Evolutionary conservation across 192 early-diverging fungal genomes (phyloP).

Genomic region (Coemansia sp.): DNA sequence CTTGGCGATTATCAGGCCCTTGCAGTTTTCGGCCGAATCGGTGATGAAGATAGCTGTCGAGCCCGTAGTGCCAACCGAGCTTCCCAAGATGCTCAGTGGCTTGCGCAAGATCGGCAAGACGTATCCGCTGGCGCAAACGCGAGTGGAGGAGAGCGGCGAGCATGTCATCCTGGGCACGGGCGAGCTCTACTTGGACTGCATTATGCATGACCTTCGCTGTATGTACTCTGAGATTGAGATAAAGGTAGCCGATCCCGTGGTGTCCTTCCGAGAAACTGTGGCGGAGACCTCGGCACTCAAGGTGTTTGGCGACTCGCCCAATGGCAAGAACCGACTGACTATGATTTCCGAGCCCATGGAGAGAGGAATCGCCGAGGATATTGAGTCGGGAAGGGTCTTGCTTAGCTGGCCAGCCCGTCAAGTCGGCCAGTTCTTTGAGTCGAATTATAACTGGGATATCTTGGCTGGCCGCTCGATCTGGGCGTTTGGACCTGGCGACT

Average conservation of each 20-base stretch:
- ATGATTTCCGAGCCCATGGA: constrained; percentile 96
- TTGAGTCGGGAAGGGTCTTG: constrained; percentile 76
- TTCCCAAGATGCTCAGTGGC: constrained; percentile 98
- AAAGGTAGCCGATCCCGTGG: constrained; percentile 98
- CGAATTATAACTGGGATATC: constrained; percentile 93
- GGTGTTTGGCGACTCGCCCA: constrained; percentile 98
- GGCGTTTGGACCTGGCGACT: constrained; percentile 95
- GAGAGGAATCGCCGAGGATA: constrained; percentile 88
- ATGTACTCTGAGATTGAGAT: constrained; percentile 97
- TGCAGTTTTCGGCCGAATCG: constrained; percentile 79
- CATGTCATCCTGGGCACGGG: constrained; percentile 94
- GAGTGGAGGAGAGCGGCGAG: constrained; percentile 97
- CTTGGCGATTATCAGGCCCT: constrained; percentile 80
- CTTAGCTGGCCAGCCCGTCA: constrained; percentile 74
- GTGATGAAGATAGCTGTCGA: constrained; percentile 97
- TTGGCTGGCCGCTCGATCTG: constrained; percentile 92
- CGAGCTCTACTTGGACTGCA: constrained; percentile 96
- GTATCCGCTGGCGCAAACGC: constrained; percentile 87
- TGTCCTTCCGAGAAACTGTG: constrained; percentile 94
- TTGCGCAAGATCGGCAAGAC: constrained; percentile 95
- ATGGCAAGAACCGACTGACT: constrained; percentile 97
- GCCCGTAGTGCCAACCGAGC: constrained; percentile 95
- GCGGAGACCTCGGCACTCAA: constrained; percentile 92
- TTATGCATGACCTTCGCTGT: constrained; percentile 91
- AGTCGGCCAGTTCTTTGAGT: constrained; percentile 79